Conservation (phyloP, 805 yeast genomes). For the Wickerhamomyces sydowiorum region DNA sequence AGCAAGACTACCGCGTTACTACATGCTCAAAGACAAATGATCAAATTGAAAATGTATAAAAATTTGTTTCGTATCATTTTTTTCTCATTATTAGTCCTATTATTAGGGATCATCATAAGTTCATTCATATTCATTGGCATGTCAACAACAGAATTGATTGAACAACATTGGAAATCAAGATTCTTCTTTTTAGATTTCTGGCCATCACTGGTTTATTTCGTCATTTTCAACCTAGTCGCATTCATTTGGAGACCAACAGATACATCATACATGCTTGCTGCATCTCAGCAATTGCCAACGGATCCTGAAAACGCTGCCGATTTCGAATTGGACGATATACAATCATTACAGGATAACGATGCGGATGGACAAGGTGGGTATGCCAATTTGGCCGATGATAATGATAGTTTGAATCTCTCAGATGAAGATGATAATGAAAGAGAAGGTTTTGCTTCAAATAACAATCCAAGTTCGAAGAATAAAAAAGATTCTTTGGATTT, state of each 20-base stretch:
- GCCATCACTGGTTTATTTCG: slow-evolving; percentile 85
- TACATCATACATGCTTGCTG: slow-evolving; percentile 90
- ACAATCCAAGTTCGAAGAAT: slow-evolving; percentile 1
- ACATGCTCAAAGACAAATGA: slow-evolving; percentile 82
- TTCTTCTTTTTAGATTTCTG: slow-evolving; percentile 89
- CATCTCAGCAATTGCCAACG: slow-evolving; percentile 86
- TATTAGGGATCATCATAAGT: slow-evolving; percentile 66
- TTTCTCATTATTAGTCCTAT: slow-evolving; percentile 60
- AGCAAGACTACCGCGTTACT: slow-evolving; percentile 68
- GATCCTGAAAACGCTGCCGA: slow-evolving; percentile 68
- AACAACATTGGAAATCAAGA: slow-evolving; percentile 86
- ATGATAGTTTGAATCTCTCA: slow-evolving; percentile 18
- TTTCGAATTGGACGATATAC: slow-evolving; percentile 54
- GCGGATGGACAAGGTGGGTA: slow-evolving; percentile 30
- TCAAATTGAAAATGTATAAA: slow-evolving; percentile 83
- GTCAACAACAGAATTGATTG: slow-evolving; percentile 71
- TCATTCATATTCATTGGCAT: slow-evolving; percentile 68
- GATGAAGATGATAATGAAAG: slow-evolving; percentile 2
- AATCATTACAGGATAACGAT: slow-evolving; percentile 34
- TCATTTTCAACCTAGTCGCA: slow-evolving; percentile 77
- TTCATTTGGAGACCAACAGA: slow-evolving; percentile 98
- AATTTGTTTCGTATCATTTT: slow-evolving; percentile 71
- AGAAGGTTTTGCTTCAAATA: background rate
- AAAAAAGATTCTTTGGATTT: slow-evolving; percentile 2
- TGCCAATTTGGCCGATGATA: slow-evolving; percentile 21